Base-by-base conservation (phyloP, 768 basidiomycete species). In the Gymnopilus dilepis region DNA sequence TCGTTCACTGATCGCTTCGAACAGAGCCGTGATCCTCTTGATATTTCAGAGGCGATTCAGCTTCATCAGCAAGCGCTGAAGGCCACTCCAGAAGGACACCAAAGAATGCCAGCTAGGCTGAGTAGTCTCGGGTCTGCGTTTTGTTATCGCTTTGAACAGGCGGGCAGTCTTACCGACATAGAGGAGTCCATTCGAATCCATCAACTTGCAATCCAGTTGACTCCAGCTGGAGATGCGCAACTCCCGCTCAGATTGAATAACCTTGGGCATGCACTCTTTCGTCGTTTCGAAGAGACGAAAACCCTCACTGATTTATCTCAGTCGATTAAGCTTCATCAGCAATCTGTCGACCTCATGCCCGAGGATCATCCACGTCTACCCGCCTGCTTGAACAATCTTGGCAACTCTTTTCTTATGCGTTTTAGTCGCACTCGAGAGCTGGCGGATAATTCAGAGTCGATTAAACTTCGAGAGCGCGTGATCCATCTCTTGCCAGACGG, bases 201-300 rank as follows among this genome's bases (percentile, higher is more conserved):
- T 8, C 22, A 38, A 28, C 21, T 43, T n/a, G 45, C 63, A 4
- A 38, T 60, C 28, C 40, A 38, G 11, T 31, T 60, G n/a, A 31
- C 59, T 6, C n/a, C 31, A 21, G 30, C 38, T 3, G 42, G 34
- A 9, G 54, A 60, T 50, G n/a, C 34, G 28, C 21, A 40, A 12
- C 11, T 48, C 26, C 38, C 60, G 17, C 13, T 33, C 12, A 50
- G 9, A 48, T 45, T 65, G 4, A 65, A 28, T 40, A 67, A 67
- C 54, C 65, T 78, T 6, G 45, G 45, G 12, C 30, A 64, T 38
- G 64, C 67, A 12, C 65, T 53, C 6, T 30, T 56, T 59, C 24
- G 19, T 37, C 45, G 45, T 22, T 47, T 47, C 26, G 26, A 22
- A 26, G 8, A 47, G 24, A 47, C 45, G 12, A 22, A 21, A 3